phyloP scores from a whole-genome alignment of 2,329 filamentous ascomycete species.

The Ophiostoma triangulosporum region DNA sequence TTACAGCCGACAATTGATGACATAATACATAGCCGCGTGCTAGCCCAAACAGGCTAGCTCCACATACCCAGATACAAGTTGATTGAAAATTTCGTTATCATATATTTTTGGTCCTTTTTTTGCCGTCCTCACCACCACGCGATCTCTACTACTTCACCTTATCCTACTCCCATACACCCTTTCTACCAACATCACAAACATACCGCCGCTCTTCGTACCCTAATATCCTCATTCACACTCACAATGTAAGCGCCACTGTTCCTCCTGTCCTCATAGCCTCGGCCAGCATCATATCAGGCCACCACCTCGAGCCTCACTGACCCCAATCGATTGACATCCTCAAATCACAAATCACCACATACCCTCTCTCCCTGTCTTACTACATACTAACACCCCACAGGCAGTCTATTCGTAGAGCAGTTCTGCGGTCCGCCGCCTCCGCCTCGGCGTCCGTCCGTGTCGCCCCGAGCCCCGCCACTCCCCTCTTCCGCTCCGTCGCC shows the following conservation, averaged over 20 bases:
- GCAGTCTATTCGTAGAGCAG: slow-evolving; percentile 22
- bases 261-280: background rate
- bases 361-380: too few relatives aligned
- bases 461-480: slow-evolving; percentile 14
- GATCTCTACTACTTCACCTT: background rate
- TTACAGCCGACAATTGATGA: too few relatives aligned
- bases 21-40: background rate
- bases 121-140: background rate
- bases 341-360: background rate
- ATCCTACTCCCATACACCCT: background rate
- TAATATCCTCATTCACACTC: background rate
- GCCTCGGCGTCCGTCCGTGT: slow-evolving; percentile 17
- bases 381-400: slow-evolving; percentile 12
- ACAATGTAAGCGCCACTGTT: background rate
- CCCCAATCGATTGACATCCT: background rate
- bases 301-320: background rate
- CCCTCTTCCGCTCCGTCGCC: slow-evolving; percentile 15
- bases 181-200: background rate
- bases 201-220: background rate
- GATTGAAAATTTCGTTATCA: background rate
- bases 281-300: background rate
- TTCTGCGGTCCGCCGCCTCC: slow-evolving; percentile 20
- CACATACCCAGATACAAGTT: background rate
- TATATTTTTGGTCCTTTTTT: background rate
- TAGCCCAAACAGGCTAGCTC: background rate